Percentiles rank a stretch among this genome's conserved stretches.
These are phyloP conservation scores for Yamadazyma buinensis DNA, from an alignment of 1,139 yeast genomes.

Conservation along the genomic window DNA sequence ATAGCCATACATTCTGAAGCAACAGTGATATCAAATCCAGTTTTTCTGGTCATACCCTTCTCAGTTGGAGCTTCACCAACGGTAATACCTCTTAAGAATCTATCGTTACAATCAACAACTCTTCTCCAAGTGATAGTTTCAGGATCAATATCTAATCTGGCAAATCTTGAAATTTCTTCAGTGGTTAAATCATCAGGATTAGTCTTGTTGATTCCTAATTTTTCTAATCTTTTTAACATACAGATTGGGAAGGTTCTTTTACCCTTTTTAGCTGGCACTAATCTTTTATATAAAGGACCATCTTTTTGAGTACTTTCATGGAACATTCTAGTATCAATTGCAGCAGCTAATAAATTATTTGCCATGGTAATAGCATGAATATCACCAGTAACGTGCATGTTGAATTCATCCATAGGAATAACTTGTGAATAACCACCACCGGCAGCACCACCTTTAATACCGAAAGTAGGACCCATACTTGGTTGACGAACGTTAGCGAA, in stretches of 20 bases:
- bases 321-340: conserved; percentile 96
- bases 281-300: conserved; percentile 78
- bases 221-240: conserved; percentile 73
- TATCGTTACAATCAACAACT: conserved; percentile 94
- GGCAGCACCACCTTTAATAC: conserved; percentile 99
- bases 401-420: conserved; percentile 98
- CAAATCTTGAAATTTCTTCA: conserved; percentile 75
- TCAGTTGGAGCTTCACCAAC: conserved; percentile 94
- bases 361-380: conserved; percentile 97
- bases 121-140: conserved; percentile 95
- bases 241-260: conserved; percentile 71
- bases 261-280: conserved; percentile 87
- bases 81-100: conserved; percentile 88
- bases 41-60: conserved; percentile 81
- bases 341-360: conserved; percentile 93
- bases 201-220: conserved; percentile 76
- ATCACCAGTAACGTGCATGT: conserved; percentile 97
- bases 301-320: conserved; percentile 94
- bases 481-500: conserved; percentile 98
- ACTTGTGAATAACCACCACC: conserved; percentile 99
- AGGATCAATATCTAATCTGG: conserved; percentile 88
- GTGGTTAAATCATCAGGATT: conserved; percentile 78
- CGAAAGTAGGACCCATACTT: conserved; percentile 98
- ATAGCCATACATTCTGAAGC: conserved; percentile 99
- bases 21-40: conserved; percentile 96